These are phyloP conservation scores for Angomonas deanei DNA, from an alignment of 208 protist genomes.

Conservation along the genomic window DNA sequence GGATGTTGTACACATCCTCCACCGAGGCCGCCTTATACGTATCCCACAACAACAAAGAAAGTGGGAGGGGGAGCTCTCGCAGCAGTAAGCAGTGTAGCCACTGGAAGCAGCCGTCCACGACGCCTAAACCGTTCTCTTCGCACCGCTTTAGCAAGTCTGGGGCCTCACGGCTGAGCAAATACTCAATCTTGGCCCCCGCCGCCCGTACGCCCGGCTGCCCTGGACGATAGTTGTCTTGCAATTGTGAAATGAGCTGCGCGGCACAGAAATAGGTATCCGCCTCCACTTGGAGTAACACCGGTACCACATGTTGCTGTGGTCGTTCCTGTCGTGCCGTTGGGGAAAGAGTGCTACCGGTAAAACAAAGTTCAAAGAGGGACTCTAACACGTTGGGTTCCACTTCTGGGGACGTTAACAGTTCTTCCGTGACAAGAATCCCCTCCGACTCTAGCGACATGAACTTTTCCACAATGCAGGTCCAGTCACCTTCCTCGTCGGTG, in stretches of 20 bases:
- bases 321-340: no score
- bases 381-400: constrained; percentile 13
- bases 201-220: constrained; percentile 83
- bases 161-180: constrained; percentile 17
- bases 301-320: no score
- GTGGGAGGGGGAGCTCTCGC: constrained; percentile 75
- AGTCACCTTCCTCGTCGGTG: background rate
- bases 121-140: background rate
- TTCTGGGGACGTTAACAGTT: background rate
- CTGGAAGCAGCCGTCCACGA: constrained; percentile 84
- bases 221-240: constrained; percentile 90
- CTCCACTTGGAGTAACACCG: constrained; percentile 65
- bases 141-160: background rate
- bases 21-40: constrained; percentile 75
- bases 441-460: constrained; percentile 9
- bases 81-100: constrained; percentile 92
- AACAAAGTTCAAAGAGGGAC: background rate
- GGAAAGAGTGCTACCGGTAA: background rate
- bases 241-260: constrained; percentile 66
- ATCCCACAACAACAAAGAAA: constrained; percentile 87
- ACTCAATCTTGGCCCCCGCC: constrained; percentile 58
- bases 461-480: background rate
- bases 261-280: constrained; percentile 91
- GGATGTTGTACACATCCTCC: constrained; percentile 49
- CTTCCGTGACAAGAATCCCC: constrained; percentile 11